Base-by-base conservation (phyloP, 2,329 filamentous ascomycete genomes). In the Exophiala oligosperma region DNA sequence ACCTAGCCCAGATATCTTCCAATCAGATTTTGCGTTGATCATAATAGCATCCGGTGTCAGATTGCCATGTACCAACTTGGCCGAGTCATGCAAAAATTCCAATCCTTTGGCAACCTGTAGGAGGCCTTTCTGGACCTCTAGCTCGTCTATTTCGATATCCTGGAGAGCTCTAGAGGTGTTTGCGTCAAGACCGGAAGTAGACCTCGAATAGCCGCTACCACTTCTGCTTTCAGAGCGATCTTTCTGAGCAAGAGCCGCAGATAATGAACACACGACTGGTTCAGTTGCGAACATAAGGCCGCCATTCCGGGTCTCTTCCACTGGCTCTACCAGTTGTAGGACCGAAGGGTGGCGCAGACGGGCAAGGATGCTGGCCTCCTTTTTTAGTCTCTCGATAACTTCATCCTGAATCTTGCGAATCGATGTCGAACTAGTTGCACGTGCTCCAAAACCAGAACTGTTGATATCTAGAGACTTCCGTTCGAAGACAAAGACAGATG, bases 251-350 rank as follows among this genome's bases (percentile, higher is more conserved):
- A 99, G 72, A 32, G 97, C 72, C 23, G 88, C 87, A 14, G 90
- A 86, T 53, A 99, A 79, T n/a, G 92, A 96, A 5, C 92, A 88
- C 1, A 92, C 94, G 35, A 99, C 89, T 1, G 88, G 84, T 72
- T 99, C 94, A 0, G 94, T 97, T 26, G 92, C 93, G 76, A 99
- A 99, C 81, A 97, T 95, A 59, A 99, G 78, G 1, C 93, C 92
- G 2, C 94, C 93, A 67, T 84, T 90, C 59, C 94, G 83, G 11
- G 91, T 97, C 64, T 99, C 94, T 73, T 99, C 94, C 5, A 97
- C 90, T 0, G 94, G 94, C 73, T 99, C 94, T 46, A 92, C 89
- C 37, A 99, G 81, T 72, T 99, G 94, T 47, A 99, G 81, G 53
- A 99, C 86, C 64, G 89, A 95, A 1, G 94, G 94, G 71, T 99